phyloP scores from a whole-genome alignment of 2,329 filamentous ascomycete genomes.

The Sclerotinia nivalis region DNA sequence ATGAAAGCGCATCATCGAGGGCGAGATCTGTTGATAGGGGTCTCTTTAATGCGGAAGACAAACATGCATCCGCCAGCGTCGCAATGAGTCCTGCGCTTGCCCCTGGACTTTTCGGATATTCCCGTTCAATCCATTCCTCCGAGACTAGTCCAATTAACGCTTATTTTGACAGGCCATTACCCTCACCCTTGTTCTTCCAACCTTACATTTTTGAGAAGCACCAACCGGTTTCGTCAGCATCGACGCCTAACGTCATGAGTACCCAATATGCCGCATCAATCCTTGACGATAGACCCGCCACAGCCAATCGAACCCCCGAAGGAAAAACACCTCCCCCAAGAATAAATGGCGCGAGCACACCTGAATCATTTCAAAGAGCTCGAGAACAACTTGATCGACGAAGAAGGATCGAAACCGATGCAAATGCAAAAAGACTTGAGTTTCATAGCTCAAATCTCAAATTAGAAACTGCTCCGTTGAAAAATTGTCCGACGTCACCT shows the following conservation, averaged over 20 bases:
- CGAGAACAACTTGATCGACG: slow-evolving; percentile 40
- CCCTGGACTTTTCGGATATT: slow-evolving; percentile 51
- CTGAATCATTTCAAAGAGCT: slow-evolving; percentile 46
- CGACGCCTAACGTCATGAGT: slow-evolving; percentile 35
- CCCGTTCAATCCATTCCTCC: slow-evolving; percentile 31
- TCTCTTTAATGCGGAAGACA: slow-evolving; percentile 60
- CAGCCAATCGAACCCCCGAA: slow-evolving; percentile 50
- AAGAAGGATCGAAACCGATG: slow-evolving; percentile 42
- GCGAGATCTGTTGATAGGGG: slow-evolving; percentile 64
- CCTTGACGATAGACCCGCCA: slow-evolving; percentile 50
- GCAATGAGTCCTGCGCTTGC: slow-evolving; percentile 62
- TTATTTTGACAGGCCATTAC: slow-evolving; percentile 31
- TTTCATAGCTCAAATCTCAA: slow-evolving; percentile 20
- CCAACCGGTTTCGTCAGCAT: slow-evolving; percentile 32
- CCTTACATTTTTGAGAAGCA: slow-evolving; percentile 34
- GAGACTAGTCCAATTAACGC: slow-evolving; percentile 32
- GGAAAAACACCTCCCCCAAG: slow-evolving; percentile 43
- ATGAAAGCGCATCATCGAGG: slow-evolving; percentile 50
- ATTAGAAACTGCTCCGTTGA: slow-evolving; percentile 9
- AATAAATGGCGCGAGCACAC: slow-evolving; percentile 44
- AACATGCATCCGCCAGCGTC: slow-evolving; percentile 64
- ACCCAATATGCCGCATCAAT: slow-evolving; percentile 39
- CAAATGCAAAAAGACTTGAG: slow-evolving; percentile 41
- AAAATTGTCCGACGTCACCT: slow-evolving; percentile 49
- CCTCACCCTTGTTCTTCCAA: slow-evolving; percentile 39